Conservation (phyloP, 176 grass and related monocot genomes). For the Ensete glaucum region DNA sequence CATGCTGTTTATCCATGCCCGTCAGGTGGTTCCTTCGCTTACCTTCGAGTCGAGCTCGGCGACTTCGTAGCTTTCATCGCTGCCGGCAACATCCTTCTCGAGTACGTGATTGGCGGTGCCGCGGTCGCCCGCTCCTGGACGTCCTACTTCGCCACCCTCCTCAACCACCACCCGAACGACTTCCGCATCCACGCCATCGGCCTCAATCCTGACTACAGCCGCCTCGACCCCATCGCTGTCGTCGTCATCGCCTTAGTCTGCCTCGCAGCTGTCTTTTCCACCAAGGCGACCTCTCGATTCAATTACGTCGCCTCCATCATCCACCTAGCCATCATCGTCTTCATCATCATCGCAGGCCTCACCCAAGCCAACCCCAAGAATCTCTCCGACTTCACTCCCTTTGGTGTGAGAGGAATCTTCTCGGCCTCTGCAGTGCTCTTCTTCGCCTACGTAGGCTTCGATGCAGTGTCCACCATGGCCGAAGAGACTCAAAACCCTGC, state of each 20-base stretch:
- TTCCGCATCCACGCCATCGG: slow-evolving; percentile 8
- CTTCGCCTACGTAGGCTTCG: slow-evolving; percentile 50
- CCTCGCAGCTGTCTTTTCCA: not conserved
- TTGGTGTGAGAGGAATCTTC: slow-evolving; percentile 28
- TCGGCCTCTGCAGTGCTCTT: slow-evolving; percentile 29
- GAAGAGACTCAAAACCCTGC: slow-evolving; percentile 41
- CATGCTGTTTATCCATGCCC: no score
- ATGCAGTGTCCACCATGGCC: slow-evolving; percentile 46
- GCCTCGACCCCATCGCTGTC: slow-evolving; percentile 9
- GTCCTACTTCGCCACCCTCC: slow-evolving; percentile 16
- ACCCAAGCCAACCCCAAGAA: not conserved
- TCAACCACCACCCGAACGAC: slow-evolving; percentile 10
- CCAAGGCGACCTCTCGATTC: slow-evolving; percentile 11
- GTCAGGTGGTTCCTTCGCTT: slow-evolving; percentile 11
- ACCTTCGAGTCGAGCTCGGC: slow-evolving; percentile 14
- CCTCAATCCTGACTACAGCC: not conserved
- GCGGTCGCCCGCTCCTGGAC: slow-evolving; percentile 13
- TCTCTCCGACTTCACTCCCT: slow-evolving; percentile 23
- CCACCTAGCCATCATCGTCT: slow-evolving; percentile 11
- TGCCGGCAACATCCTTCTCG: slow-evolving; percentile 9
- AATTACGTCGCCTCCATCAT: slow-evolving; percentile 3
- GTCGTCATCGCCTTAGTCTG: not conserved
- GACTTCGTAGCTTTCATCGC: slow-evolving; percentile 13
- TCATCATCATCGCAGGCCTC: slow-evolving; percentile 3
- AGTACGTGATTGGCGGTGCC: slow-evolving; percentile 9